A percentile compares a stretch with the other conserved stretches of the same genome.
These are phyloP conservation scores for Limnomonas spitsbergensis DNA, from an alignment of 139 green algal genomes.

Conservation along the genomic window DNA sequence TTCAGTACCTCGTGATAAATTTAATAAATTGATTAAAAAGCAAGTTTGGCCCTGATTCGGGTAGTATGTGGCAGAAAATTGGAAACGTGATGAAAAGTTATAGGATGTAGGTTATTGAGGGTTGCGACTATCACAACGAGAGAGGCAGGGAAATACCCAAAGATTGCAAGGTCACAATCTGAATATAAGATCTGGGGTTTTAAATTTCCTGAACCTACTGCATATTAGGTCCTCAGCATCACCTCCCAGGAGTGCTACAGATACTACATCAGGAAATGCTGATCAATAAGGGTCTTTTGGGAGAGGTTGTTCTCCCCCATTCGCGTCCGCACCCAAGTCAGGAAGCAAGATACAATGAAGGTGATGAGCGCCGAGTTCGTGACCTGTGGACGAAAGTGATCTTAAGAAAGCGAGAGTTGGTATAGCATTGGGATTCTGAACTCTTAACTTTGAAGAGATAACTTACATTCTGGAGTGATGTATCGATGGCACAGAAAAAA, in stretches of 20 bases:
- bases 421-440: conserved; percentile 5
- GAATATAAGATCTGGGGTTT: no score
- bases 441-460: not conserved
- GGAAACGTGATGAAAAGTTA: no score
- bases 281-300: conserved; percentile 9
- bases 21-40: no score
- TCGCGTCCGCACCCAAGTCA: conserved; percentile 4
- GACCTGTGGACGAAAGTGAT: conserved; percentile 18
- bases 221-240: no score
- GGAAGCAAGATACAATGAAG: conserved; percentile 19
- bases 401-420: not conserved
- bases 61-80: no score
- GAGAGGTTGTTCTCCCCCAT: conserved; percentile 11
- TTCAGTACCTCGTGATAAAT: no score
- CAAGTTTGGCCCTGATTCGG: no score
- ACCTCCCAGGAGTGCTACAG: not conserved
- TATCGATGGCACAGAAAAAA: conserved; percentile 46
- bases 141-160: no score
- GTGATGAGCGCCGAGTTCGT: conserved; percentile 34
- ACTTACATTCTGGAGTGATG: conserved; percentile 13
- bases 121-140: no score
- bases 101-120: no score
- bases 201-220: no score
- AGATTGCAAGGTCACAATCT: no score
- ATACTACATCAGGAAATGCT: conserved; percentile 8